A percentile compares a stretch with the other conserved stretches of the same genome.
phyloP scores from a whole-genome alignment of 2,329 filamentous ascomycete genomes.

The Neonectria sp. region DNA sequence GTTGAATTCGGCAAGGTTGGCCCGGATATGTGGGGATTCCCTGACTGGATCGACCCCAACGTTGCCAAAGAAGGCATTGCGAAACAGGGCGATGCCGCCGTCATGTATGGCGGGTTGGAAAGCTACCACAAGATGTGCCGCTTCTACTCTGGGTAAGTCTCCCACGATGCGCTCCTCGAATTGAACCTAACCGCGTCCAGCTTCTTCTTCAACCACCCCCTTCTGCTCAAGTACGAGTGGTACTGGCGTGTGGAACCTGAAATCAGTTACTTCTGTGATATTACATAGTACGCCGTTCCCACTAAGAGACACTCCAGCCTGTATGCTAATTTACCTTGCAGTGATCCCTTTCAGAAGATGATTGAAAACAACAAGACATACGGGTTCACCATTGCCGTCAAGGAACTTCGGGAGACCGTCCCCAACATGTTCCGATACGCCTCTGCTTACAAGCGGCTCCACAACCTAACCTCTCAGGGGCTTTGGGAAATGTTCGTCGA shows the following conservation, averaged over 20 bases:
- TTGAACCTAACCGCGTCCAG: constrained; percentile 57
- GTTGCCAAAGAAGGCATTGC: constrained; percentile 96
- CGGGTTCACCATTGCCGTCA: constrained; percentile 98
- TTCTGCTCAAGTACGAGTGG: constrained; percentile 98
- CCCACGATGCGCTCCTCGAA: background rate
- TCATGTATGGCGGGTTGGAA: constrained; percentile 99
- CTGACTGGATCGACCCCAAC: constrained; percentile 95
- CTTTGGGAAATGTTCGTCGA: constrained; percentile 99
- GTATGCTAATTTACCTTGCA: constrained; percentile 53
- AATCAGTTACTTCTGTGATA: constrained; percentile 99
- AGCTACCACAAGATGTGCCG: constrained; percentile 99
- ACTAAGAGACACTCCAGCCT: background rate
- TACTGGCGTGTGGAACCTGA: constrained; percentile 99
- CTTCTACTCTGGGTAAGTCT: constrained; percentile 93
- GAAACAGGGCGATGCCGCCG: constrained; percentile 95
- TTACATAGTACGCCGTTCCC: constrained; percentile 82
- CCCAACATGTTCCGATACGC: constrained; percentile 99
- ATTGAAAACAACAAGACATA: constrained; percentile 96
- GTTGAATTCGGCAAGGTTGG: constrained; percentile 97
- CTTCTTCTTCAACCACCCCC: constrained; percentile 97
- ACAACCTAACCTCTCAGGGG: constrained; percentile 91
- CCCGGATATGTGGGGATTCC: constrained; percentile 93
- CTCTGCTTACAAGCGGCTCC: constrained; percentile 95
- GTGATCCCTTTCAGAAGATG: constrained; percentile 97
- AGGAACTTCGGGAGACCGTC: constrained; percentile 96